Base-by-base conservation (phyloP, 306 rosid genomes). In the Lathyrus aphaca region DNA sequence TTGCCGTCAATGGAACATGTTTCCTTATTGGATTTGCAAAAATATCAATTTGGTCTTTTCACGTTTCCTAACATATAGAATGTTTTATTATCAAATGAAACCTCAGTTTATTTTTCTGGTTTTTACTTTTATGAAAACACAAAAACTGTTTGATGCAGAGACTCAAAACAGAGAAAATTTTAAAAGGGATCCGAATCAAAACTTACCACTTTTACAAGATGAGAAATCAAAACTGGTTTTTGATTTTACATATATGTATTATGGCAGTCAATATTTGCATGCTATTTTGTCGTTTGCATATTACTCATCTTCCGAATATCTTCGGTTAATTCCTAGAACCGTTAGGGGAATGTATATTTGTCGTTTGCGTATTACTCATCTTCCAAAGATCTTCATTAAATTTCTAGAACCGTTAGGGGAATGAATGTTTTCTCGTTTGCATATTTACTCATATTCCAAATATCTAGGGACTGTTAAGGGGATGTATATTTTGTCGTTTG, bases 221-320 rank as follows among this genome's bases (percentile, higher is more conserved):
- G 42, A 30, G 17, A 6, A 57, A 56, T n/a, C 39, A 35, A 35
- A 6, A 7, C 9, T 35, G 14, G 51, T 43, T 39, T 58, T 67
- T 58, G 55, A 59, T 13, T 45, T 11, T 55, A 49, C 60, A 4
- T 14, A 32, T 30, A 56, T 44, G 18, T 67, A 37, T 46, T 69
- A 15, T 58, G 35, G 8, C 64, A 10, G 40, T 68, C 6, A 19
- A 21, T 35, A 49, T 23, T 23, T 13, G 27, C 16, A 13, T 49
- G 56, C 70, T 37, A 23, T 60, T 60, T 59, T 46, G 49, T 53
- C 37, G 8, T 76, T 76, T 49, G 51, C 29, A 37, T 16, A 66
- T 43, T 65, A 44, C 48, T 74, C 35, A 35, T 23, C 7, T n/a
- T 27, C 25, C 5, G 12, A 29, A 53, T 54, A 16, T 13, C 53